A percentile compares a stretch with the other conserved stretches of the same genome.
These are phyloP conservation scores for Fusarium pilosicola DNA, from an alignment of 2,329 filamentous ascomycete species.

Conservation along the genomic window DNA sequence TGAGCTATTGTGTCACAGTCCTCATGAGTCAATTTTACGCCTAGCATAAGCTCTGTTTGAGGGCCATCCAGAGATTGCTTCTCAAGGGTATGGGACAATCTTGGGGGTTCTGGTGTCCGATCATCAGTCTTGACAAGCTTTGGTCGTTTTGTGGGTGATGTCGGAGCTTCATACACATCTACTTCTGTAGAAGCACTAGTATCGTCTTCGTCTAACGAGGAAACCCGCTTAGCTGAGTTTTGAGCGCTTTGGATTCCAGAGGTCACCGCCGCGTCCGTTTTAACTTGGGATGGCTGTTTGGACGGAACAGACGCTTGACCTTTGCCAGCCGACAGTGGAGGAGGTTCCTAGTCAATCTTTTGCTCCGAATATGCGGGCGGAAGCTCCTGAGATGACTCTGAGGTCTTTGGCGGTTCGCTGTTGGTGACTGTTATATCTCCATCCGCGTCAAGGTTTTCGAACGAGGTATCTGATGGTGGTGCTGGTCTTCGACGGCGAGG, in stretches of 20 bases:
- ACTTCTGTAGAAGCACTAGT: neutral
- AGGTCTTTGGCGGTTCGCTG: constrained; percentile 1
- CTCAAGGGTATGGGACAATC: neutral
- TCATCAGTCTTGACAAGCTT: neutral
- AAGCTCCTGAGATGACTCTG: constrained; percentile 5
- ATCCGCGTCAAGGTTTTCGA: constrained; percentile 35
- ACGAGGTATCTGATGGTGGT: constrained; percentile 11
- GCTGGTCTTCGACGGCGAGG: constrained; percentile 51
- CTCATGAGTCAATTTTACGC: neutral
- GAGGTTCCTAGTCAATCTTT: constrained; percentile 32
- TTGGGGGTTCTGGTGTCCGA: neutral
- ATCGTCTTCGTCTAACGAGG: neutral
- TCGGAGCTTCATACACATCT: neutral
- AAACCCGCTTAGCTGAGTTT: neutral
- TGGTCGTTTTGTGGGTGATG: neutral
- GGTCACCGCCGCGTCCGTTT: no score
- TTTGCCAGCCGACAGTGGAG: neutral
- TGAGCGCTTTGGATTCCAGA: neutral
- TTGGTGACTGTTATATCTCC: constrained; percentile 36
- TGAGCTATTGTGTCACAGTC: neutral
- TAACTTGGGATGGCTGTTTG: neutral
- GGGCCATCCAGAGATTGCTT: neutral
- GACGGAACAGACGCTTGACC: neutral
- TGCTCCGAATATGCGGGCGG: constrained; percentile 30
- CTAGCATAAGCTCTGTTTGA: neutral